Evolutionary conservation across 2,329 filamentous ascomycete genomes (phyloP), one percentile per base, ranked within the genome.

Genomic region (Reticulascus tulasneorum): DNA sequence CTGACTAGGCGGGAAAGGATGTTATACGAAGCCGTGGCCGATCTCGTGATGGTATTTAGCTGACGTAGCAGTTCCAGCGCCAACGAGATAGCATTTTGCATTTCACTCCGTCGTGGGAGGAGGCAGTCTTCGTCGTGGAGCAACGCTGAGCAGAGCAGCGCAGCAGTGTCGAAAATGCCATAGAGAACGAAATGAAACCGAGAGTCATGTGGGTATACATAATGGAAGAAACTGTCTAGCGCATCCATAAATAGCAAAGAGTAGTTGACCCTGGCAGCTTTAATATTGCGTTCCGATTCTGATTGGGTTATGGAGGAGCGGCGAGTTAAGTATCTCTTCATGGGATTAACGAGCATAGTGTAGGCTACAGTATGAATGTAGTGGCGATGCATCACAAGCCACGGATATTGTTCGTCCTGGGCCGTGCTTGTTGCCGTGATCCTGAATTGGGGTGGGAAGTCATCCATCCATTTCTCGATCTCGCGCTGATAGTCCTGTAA

Each of bases 181-280:
- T 74, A 75, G 0, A 70, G 54, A 6, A 70, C 63, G 33, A 69
- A 62, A 43, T 73, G 67, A 26, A 71, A 73, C 23, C 68, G 71
- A 6, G 64, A 60, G 28, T 72, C 67, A 10, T 64, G 52, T 0
- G 67, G 67, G 30, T 62, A 67, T 8, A 66, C 55, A 23, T 65
- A 56, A 13, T 67, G 53, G 33, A 72, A 69, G 9, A 73, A 59
- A 11, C 50, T 46, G 16, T 58, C 58, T 6, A 69, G 55, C 2
- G 58, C 53, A 4, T 50, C 40, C 41, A 75, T 60, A 3, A 73
- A 49, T 29, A 62, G 62, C 13, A 75, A 45, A 9, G 63, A 59
- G 25, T 64, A 62, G 9, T 66, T 52, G n/a, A 75, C 51, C 3
- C 69, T 69, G 23, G n/a, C n/a, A n/a, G n/a, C n/a, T n/a, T n/a